phyloP scores from a whole-genome alignment of 306 rosid species.

The Pyrus pyrifolia region DNA sequence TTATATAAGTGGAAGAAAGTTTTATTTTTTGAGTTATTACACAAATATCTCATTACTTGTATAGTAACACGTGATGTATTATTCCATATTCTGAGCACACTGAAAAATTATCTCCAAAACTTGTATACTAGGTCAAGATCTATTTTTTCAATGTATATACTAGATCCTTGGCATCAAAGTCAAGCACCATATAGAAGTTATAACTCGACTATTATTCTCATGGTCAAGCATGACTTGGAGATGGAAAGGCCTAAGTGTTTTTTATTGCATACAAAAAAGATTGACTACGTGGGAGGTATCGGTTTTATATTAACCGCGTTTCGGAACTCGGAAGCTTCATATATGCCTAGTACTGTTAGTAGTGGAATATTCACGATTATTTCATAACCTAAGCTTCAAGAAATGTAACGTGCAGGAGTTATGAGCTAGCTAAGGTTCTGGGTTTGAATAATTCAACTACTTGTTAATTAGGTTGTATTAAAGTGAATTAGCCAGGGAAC shows the following conservation, averaged over 20 bases:
- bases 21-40: too few relatives aligned
- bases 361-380: background rate
- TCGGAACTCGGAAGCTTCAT: background rate
- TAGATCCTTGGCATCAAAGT: background rate
- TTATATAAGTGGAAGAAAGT: too few relatives aligned
- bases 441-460: background rate
- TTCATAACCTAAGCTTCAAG: background rate
- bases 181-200: background rate
- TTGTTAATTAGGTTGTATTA: background rate
- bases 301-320: background rate
- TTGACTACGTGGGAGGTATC: background rate
- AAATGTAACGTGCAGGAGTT: background rate
- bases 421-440: background rate
- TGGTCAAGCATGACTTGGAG: background rate
- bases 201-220: background rate
- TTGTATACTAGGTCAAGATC: background rate
- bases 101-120: background rate
- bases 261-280: background rate
- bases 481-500: background rate
- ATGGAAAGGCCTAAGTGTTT: background rate
- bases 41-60: too few relatives aligned
- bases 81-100: too few relatives aligned
- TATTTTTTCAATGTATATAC: background rate
- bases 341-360: background rate
- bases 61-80: too few relatives aligned